Base-by-base conservation (phyloP, 805 yeast species). In the Candida hispaniensis region DNA sequence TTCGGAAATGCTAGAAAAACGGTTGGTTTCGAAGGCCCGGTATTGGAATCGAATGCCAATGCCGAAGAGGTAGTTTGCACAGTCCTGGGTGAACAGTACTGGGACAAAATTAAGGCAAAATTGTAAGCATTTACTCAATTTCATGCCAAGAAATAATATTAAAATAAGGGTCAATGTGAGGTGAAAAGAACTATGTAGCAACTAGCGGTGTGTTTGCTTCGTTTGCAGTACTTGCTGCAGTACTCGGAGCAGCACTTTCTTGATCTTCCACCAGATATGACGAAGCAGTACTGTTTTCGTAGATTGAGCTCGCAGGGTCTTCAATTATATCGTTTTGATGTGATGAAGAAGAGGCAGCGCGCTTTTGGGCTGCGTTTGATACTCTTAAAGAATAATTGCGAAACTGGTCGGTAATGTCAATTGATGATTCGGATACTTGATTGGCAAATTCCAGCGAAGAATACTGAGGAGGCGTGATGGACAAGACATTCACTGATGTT, bases 41-140 rank as follows among this genome's bases (percentile, higher is more conserved):
- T 32, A 11, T 25, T 32, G 28, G 36, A 32, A 23, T 27, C 36
- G 4, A 32, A 32, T 18, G 9, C 6, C 4, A 18, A 32, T 9
- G 36, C 28, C 1, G 22, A 32, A 28, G 13, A 10, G 4, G 28
- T 32, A 5, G 18, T 32, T 14, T 17, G 11, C 11, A 4, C 13
- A 3, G 23, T 32, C 23, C 16, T 32, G 22, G 36, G 36, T 4
- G 24, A 32, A 15, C 23, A 25, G 5, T 32, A 32, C 16, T 32
- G 36, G 36, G 14, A 22, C 11, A 32, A 32, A 28, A 28, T 32
- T n/a, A 32, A 32, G 28, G 36, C 36, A 1, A 32, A 32, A 28
- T 18, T 32, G 13, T 30, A 30, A 10, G 16, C 14, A 5, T 22
- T n/a, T n/a, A n/a, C n/a, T n/a, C n/a, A n/a, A n/a, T 5, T 7